Conservation (phyloP, 305 asterid species). For the Petunia hybrid region DNA sequence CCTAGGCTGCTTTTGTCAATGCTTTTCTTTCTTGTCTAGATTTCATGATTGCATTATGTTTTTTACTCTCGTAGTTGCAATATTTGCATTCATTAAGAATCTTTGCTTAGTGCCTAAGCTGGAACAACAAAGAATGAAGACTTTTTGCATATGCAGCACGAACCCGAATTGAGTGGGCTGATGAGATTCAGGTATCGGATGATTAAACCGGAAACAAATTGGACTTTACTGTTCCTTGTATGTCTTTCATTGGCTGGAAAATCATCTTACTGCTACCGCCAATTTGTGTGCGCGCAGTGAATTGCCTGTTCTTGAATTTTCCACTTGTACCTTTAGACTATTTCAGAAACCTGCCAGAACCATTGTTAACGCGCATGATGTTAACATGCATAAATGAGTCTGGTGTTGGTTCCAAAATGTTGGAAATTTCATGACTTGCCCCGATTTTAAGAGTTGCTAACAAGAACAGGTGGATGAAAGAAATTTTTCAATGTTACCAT, state of each 20-base stretch:
- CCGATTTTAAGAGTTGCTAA: background rate
- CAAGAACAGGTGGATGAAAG: background rate
- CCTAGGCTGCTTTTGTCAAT: background rate
- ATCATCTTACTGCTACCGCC: too few relatives aligned
- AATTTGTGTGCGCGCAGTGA: too few relatives aligned
- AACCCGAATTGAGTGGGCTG: background rate
- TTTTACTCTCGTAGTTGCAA: background rate
- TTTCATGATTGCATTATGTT: background rate
- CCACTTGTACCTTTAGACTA: background rate
- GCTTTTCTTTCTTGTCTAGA: background rate
- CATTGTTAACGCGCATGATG: background rate
- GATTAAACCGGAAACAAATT: background rate
- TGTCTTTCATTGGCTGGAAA: background rate
- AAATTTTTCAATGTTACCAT: too few relatives aligned
- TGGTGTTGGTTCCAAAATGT: background rate
- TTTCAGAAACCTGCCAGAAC: background rate
- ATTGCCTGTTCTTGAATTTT: too few relatives aligned
- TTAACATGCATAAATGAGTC: too few relatives aligned
- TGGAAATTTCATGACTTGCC: background rate
- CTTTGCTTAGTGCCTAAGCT: background rate
- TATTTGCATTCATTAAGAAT: background rate
- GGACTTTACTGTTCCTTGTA: background rate
- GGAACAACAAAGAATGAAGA: conserved; percentile 1
- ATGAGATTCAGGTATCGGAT: background rate
- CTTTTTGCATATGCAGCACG: background rate